Evolutionary conservation across 306 rosid genomes (phyloP).

Genomic region (Aeschynomene evenia): DNA sequence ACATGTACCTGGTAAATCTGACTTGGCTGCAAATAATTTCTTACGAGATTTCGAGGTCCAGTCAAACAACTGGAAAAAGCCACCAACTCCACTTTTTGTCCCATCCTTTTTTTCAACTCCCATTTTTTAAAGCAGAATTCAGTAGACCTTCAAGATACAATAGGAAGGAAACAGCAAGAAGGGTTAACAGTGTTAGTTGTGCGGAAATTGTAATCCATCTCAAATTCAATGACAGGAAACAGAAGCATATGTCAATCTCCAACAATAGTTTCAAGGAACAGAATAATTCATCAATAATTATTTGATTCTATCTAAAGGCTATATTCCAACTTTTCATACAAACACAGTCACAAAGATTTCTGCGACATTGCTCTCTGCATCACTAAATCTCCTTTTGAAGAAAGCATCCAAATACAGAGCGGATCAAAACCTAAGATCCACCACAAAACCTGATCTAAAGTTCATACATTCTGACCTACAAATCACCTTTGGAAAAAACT

Average conservation of each 20-base stretch:
- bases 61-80: constrained; percentile 86
- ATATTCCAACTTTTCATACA: background rate
- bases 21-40: constrained; percentile 70
- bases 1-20: constrained; percentile 59
- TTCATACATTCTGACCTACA: background rate
- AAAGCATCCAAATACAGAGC: background rate
- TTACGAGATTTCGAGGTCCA: constrained; percentile 89
- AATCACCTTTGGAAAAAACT: background rate
- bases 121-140: constrained; percentile 56
- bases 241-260: background rate
- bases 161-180: constrained; percentile 21
- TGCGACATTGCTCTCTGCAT: background rate
- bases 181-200: constrained; percentile 12
- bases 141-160: constrained; percentile 32
- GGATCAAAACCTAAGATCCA: background rate
- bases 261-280: background rate
- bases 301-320: constrained; percentile 3
- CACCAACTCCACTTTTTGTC: constrained; percentile 64
- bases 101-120: constrained; percentile 78
- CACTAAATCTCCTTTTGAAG: background rate
- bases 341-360: background rate
- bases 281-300: background rate
- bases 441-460: background rate
- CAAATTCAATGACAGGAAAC: constrained; percentile 9
- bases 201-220: constrained; percentile 32